Evolutionary conservation across 371 early-diverging fungal species (phyloP).

Genomic region (Circinella umbellata): DNA sequence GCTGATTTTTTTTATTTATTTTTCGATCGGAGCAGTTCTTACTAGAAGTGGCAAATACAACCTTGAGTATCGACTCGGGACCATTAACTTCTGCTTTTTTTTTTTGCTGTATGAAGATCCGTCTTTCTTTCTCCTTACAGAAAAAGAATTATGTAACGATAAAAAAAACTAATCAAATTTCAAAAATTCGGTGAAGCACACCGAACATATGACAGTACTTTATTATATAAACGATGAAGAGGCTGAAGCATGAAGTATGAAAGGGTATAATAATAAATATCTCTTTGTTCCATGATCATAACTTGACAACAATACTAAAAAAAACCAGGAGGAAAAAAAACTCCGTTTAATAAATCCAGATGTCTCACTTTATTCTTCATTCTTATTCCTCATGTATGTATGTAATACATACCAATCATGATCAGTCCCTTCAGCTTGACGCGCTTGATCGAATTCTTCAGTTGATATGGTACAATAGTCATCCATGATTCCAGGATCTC

Average conservation of each 20-base stretch:
- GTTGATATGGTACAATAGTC: slow-evolving; percentile 65
- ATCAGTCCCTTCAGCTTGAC: slow-evolving; percentile 70
- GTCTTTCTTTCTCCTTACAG: no score
- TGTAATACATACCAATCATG: slow-evolving; percentile 63
- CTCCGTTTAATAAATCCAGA: neutral
- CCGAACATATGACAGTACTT: no score
- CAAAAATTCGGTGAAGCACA: no score
- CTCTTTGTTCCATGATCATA: neutral
- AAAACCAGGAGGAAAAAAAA: neutral
- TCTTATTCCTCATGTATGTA: no score
- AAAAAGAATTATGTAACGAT: no score
- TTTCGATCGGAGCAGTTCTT: neutral
- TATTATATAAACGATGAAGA: no score
- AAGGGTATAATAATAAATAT: neutral
- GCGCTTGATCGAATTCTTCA: slow-evolving; percentile 64
- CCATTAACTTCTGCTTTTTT: neutral
- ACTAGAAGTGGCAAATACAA: no score
- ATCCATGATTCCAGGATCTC: slow-evolving; percentile 72
- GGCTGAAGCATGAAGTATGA: no score
- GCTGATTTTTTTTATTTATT: neutral
- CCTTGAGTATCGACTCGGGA: no score
- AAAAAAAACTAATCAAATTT: no score
- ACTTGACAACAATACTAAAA: slow-evolving; percentile 22
- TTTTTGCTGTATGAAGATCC: no score
- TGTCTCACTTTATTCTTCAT: neutral